Base-by-base conservation (phyloP, 192 early-diverging fungal genomes). In the Coemansia sp. region DNA sequence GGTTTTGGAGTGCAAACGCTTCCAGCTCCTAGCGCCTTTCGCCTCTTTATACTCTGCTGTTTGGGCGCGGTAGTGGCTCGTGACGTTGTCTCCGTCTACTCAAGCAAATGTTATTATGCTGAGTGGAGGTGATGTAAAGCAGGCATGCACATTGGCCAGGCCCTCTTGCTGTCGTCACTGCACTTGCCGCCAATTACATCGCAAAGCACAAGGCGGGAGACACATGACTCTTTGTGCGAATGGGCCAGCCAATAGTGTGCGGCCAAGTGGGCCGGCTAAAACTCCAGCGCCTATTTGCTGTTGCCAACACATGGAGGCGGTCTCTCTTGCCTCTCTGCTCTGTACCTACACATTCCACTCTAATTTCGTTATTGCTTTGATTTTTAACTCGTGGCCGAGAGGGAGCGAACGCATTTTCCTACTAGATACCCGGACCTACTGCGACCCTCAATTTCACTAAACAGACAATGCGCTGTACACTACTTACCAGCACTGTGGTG, bases 401-500 rank as follows among this genome's bases (percentile, higher is more conserved):
- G 39, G 6, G 12, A 3, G 25, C 41, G 38, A 18, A 39, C 25
- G 14, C 31, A 55, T 55, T 55, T 55, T 26, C 26, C 26, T 33
- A 33, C 52, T 28, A 55, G 52, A 55, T 33, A 55, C 26, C 28
- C n/a, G 26, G 52, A 21, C 52, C 52, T 55, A 55, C 52, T 55
- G 28, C 28, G 41, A 64, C 6, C 12, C 45, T 37, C 13, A 23
- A 50, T 34, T 10, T 3, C 23, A 31, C 13, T 43, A 25, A 18
- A 65, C 25, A 13, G 34, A 62, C 20, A 65, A 80, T 80, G 77
- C 72, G 68, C 43, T 75, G 62, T 36, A 42, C 47, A 34, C 41
- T 80, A 34, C 61, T 80, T 21, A 60, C 77, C 20, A 68, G 66
- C 55, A 72, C 77, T 2, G 69, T 59, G n/a, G 47, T 70, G 36